Percentiles rank a stretch among this genome's conserved stretches.
Conservation (phyloP, 2,329 filamentous ascomycete species). For the Beauveria sp. region DNA sequence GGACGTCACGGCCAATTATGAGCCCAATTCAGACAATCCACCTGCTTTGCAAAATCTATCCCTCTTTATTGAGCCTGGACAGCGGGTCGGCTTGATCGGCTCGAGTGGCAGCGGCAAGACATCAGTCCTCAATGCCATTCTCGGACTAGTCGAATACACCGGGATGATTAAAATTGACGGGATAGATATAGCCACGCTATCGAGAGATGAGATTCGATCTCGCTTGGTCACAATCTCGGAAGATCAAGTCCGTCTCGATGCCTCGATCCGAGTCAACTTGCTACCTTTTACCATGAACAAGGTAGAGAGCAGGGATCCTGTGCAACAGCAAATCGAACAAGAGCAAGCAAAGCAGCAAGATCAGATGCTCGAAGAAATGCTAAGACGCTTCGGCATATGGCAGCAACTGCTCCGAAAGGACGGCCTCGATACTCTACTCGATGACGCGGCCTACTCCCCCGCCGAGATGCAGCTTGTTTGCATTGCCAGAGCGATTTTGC, state of each 20-base stretch:
- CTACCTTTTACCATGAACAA: neutral
- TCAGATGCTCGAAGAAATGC: neutral
- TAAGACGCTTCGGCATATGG: slow-evolving; percentile 1
- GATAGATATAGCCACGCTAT: slow-evolving; percentile 30
- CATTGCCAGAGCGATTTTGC: slow-evolving; percentile 1
- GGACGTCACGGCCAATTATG: neutral
- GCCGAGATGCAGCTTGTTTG: slow-evolving; percentile 1
- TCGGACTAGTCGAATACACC: slow-evolving; percentile 4
- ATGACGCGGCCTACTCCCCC: neutral
- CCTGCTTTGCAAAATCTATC: neutral
- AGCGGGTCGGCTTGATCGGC: slow-evolving; percentile 5
- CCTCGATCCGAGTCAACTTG: slow-evolving; percentile 35
- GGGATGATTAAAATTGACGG: slow-evolving; percentile 33
- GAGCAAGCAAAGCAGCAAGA: neutral
- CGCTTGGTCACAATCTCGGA: slow-evolving; percentile 37
- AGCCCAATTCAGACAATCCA: neutral
- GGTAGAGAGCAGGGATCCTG: neutral
- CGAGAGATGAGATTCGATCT: slow-evolving; percentile 32
- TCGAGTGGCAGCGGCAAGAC: slow-evolving; percentile 6
- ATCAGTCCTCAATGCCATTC: slow-evolving; percentile 1
- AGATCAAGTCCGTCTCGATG: slow-evolving; percentile 36
- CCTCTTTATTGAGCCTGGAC: neutral
- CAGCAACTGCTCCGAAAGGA: neutral
- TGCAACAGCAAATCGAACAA: neutral
- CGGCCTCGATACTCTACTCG: neutral